phyloP scores from a whole-genome alignment of 257 asterid genomes.

The Catharanthus roseus region DNA sequence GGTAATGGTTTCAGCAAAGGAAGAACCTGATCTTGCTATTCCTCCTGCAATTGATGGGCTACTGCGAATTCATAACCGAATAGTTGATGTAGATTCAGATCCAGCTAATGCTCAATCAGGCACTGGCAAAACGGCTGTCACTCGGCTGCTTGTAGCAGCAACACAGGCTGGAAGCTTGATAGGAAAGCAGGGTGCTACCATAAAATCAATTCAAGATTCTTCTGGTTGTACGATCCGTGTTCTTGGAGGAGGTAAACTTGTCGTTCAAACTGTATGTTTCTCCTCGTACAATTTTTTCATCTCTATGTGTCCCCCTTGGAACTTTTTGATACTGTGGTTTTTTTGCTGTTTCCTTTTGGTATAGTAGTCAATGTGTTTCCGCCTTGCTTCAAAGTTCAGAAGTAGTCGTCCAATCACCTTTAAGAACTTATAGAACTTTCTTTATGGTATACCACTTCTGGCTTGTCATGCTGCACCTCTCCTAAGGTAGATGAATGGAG shows the following conservation, averaged over 20 bases:
- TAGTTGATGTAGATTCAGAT: conserved; percentile 53
- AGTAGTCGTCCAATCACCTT: background rate
- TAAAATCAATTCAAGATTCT: conserved; percentile 77
- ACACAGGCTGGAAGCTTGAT: conserved; percentile 89
- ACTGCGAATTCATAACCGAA: conserved; percentile 70
- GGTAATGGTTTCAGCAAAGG: conserved; percentile 87
- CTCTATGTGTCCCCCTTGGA: background rate
- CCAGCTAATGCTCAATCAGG: conserved; percentile 44
- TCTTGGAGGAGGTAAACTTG: conserved; percentile 64
- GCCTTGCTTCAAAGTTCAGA: background rate
- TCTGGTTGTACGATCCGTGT: conserved; percentile 76
- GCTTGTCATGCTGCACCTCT: too few species aligned
- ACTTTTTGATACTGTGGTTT: background rate
- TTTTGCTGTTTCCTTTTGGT: too few species aligned
- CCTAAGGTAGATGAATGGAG: background rate
- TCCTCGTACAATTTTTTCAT: background rate
- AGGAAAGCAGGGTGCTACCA: conserved; percentile 95
- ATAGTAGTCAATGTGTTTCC: background rate
- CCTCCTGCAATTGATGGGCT: conserved; percentile 93
- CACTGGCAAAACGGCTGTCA: conserved; percentile 41
- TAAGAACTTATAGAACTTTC: background rate
- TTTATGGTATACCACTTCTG: too few species aligned
- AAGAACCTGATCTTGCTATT: conserved; percentile 64
- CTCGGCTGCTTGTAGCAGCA: conserved; percentile 88
- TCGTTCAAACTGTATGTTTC: background rate